Percentiles rank a stretch among this genome's conserved stretches.
Evolutionary conservation across 768 basidiomycete genomes (phyloP).

Genomic region (Saitozyma sp.): DNA sequence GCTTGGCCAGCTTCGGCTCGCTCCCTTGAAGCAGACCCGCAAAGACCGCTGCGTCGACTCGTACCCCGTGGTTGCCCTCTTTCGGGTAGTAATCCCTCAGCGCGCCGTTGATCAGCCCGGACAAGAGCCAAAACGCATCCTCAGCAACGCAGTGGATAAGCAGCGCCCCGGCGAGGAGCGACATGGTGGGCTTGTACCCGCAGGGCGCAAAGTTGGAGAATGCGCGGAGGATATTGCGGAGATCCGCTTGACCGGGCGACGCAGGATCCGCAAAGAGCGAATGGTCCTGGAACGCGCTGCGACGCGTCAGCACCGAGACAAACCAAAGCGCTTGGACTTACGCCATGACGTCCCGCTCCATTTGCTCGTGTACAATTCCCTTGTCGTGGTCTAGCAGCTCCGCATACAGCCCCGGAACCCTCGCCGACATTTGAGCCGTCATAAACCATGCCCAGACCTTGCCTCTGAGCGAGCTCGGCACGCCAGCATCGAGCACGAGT

Average conservation of each 20-base stretch:
- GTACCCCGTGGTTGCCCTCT: conserved; percentile 24
- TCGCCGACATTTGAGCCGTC: conserved; percentile 26
- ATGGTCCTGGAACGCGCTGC: conserved; percentile 39
- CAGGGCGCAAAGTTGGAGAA: conserved; percentile 36
- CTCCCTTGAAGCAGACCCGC: conserved; percentile 30
- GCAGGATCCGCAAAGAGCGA: conserved; percentile 32
- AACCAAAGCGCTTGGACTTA: conserved; percentile 13
- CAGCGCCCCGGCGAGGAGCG: conserved; percentile 36
- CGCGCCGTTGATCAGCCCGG: conserved; percentile 38
- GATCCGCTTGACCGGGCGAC: conserved; percentile 36
- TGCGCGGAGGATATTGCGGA: conserved; percentile 38
- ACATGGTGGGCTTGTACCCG: conserved; percentile 37
- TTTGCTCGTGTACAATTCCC: conserved; percentile 25
- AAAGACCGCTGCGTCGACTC: conserved; percentile 38
- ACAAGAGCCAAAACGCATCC: conserved; percentile 47
- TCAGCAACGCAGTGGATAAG: conserved; percentile 48
- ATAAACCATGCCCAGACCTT: conserved; percentile 51
- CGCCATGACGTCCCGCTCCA: conserved; percentile 36
- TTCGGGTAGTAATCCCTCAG: conserved; percentile 34
- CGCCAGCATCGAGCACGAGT: conserved; percentile 35
- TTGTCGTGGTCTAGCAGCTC: conserved; percentile 42
- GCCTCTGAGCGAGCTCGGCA: conserved; percentile 43
- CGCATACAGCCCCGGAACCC: conserved; percentile 38
- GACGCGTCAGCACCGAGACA: background rate
- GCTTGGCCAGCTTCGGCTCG: conserved; percentile 31